Base-by-base conservation (phyloP, 306 rosid genomes). In the Acacia acuminata region DNA sequence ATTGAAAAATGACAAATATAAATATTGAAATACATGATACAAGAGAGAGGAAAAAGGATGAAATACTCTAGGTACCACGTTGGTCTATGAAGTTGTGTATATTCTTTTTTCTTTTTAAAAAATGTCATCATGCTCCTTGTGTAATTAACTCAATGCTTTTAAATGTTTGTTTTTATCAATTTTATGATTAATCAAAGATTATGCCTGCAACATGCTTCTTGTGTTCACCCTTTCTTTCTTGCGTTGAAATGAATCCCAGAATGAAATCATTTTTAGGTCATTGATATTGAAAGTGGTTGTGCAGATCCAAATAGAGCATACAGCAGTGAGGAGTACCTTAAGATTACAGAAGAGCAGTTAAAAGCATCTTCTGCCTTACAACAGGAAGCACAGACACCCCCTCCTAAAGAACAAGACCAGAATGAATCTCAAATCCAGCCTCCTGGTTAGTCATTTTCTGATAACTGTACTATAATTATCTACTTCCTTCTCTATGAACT, bases 331-430 rank as follows among this genome's bases (percentile, higher is more conserved):
- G 97, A 96, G 64, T 90, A 89, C 88, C 90, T 94, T 11, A 94
- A 90, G 92, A 84, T 94, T 71, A 94, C 98, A 34, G 96, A 94
- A 82, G 97, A 91, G 84, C 99, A 94, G 85, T 87, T 94, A 43
- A 88, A 85, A 87, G 94, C 92, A 83, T 50, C 87, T 55, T 50
- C 86, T 47, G 72, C 91, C 53, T 83, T 88, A 65, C 89, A 82
- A 91, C 89, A 80, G 81, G 89, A 87, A 60, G 84, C 9, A 63
- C 90, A 85, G 85, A 64, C 84, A 47, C 66, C 85, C 22, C 42
- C 90, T 64, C 70, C 70, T 30, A 25, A 87, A 78, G 82, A 76
- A 77, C 91, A 88, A 83, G 88, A 65, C 55, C 66, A 86, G 71
- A 36, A 73, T 36, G 91, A 83, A 64, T 77, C 88, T 78, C 89